A percentile compares a stretch with the other conserved stretches of the same genome.
Conservation (phyloP, 345 rosid genomes). For the Lagerstroemia speciosa region DNA sequence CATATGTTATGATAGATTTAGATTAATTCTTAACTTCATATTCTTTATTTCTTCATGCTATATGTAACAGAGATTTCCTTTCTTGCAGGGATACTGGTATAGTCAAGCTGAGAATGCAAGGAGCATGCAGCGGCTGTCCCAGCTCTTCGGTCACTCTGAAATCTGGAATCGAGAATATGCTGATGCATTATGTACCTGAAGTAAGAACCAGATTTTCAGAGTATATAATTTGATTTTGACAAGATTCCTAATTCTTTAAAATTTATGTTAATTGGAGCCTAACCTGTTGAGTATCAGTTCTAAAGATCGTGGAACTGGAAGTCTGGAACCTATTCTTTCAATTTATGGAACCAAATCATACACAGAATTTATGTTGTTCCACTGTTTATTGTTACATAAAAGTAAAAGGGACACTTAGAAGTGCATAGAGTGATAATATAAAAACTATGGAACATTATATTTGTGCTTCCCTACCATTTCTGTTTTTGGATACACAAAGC, state of each 20-base stretch:
- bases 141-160: slow-evolving; percentile 95
- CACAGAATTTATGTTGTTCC: not conserved
- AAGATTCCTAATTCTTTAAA: not conserved
- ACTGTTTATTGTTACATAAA: not conserved
- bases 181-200: slow-evolving; percentile 97
- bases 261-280: not conserved
- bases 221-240: not conserved
- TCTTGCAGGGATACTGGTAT: slow-evolving; percentile 66
- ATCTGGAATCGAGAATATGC: slow-evolving; percentile 97
- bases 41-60: not conserved
- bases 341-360: not conserved
- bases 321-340: not conserved
- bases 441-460: not conserved
- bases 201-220: slow-evolving; percentile 27
- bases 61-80: slow-evolving; percentile 8
- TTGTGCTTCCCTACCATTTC: not conserved
- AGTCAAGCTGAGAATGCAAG: slow-evolving; percentile 92
- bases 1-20: not conserved
- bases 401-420: not conserved
- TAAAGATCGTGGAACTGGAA: not conserved
- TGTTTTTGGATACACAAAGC: not conserved
- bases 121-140: slow-evolving; percentile 99
- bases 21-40: not conserved
- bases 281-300: not conserved
- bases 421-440: not conserved